Base-by-base conservation (phyloP, 768 basidiomycete species). In the Mycena chlorophos region DNA sequence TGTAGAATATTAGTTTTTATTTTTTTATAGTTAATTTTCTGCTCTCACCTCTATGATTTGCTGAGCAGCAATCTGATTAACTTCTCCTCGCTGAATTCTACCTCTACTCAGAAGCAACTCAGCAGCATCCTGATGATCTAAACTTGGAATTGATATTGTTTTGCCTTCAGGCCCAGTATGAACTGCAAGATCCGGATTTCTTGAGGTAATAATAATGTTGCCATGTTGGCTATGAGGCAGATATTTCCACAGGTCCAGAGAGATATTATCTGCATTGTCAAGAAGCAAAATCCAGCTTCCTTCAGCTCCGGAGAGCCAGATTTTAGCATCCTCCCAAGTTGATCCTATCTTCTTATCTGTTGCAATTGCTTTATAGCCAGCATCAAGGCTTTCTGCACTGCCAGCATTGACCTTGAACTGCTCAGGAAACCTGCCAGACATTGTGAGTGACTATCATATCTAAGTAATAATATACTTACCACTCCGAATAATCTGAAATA, bases 131-230 rank as follows among this genome's bases (percentile, higher is more conserved):
- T 22, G 16, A n/a, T 34, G 16, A 42, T 51, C 34, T 28, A 48
- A 46, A 23, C 29, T 38, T 30, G 30, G 31, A 29, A 56, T 37
- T 40, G 10, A 6, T 12, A 13, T 40, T 12, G 13, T 40, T n/a
- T 13, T 22, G 23, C 2, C 23, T 28, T 50, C 19, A 2, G 37
- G 52, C 4, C 38, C 49, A 23, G 53, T 50, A 34, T 56, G 31
- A 2, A 39, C 37, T 17, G 23, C n/a, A 5, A 56, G 30, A 20
- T 52, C 55, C 6, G 25, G 46, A 29, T 56, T 56, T 8, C 59
- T 50, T 29, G 55, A 55, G 23, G 59, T 61, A 22, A 61, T 54
- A 1, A 61, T 17, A 14, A 61, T 51, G 34, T 55, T 56, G 3
- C 59, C 59, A 40, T 54, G 55, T 2, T 29, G 25, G 38, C 58